Conservation (phyloP, 495 filamentous ascomycete species). For the Xylaria sp. region DNA sequence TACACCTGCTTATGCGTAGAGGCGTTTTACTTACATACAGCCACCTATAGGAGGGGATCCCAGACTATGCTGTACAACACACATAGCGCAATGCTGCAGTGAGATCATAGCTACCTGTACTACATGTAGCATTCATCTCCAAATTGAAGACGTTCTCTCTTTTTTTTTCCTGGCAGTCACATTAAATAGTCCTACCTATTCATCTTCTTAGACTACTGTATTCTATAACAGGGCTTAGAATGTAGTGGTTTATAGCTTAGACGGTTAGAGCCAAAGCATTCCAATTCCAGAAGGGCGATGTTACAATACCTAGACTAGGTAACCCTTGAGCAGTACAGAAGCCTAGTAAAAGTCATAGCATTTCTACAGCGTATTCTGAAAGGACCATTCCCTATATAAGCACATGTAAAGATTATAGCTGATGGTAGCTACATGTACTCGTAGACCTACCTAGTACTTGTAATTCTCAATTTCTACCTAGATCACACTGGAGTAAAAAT, state of each 20-base stretch:
- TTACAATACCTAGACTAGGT: too few species aligned
- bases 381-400: neutral
- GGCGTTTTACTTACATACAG: neutral
- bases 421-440: neutral
- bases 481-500: neutral
- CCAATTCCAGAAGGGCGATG: neutral
- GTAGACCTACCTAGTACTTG: neutral
- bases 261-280: neutral
- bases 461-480: neutral
- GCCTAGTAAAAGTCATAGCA: neutral
- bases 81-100: neutral
- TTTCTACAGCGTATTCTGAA: neutral
- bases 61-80: slow-evolving; percentile 1
- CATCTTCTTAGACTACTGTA: neutral
- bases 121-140: neutral
- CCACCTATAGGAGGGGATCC: neutral
- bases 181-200: neutral
- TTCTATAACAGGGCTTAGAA: neutral
- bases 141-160: neutral
- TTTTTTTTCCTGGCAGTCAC: neutral
- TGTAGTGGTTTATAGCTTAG: neutral
- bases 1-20: neutral
- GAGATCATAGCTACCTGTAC: neutral
- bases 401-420: neutral
- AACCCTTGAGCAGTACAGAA: neutral